phyloP scores from a whole-genome alignment of 2,329 filamentous ascomycete species.

The Fusarium sp. region DNA sequence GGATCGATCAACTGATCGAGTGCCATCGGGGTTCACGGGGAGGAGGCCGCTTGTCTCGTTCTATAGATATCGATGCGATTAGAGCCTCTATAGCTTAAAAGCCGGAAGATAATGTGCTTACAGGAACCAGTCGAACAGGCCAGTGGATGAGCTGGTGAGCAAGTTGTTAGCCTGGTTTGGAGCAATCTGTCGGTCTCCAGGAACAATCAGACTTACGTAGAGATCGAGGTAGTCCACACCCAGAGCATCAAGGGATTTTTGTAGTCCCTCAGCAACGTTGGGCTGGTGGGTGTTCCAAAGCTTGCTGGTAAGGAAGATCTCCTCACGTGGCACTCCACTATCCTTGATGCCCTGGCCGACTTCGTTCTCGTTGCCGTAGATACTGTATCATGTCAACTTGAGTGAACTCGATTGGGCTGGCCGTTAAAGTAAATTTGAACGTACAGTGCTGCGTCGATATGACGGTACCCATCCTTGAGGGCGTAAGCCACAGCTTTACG shows the following conservation, averaged over 20 bases:
- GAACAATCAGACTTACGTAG: slow-evolving; percentile 32
- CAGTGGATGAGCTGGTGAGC: slow-evolving; percentile 61
- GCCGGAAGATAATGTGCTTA: not conserved
- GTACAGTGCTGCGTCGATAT: slow-evolving; percentile 60
- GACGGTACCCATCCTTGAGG: slow-evolving; percentile 64
- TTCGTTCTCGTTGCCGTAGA: slow-evolving; percentile 53
- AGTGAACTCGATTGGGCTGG: not conserved
- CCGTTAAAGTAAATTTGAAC: not conserved
- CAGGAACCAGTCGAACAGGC: slow-evolving; percentile 52
- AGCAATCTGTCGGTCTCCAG: not conserved
- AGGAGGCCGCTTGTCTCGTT: slow-evolving; percentile 31
- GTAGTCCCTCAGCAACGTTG: slow-evolving; percentile 58
- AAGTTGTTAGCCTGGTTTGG: not conserved
- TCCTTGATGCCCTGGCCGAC: slow-evolving; percentile 61
- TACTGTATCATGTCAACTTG: slow-evolving; percentile 41
- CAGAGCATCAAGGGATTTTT: slow-evolving; percentile 57
- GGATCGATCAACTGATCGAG: slow-evolving; percentile 29
- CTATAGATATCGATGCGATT: not conserved
- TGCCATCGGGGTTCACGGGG: slow-evolving; percentile 40
- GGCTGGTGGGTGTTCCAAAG: slow-evolving; percentile 71
- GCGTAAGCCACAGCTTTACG: slow-evolving; percentile 64
- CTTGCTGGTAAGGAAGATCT: slow-evolving; percentile 69
- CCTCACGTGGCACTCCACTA: slow-evolving; percentile 55
- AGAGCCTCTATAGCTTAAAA: not conserved
- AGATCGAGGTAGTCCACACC: slow-evolving; percentile 59